Base-by-base conservation (phyloP, 441 rosid genomes). In the Mallotus japonicus region DNA sequence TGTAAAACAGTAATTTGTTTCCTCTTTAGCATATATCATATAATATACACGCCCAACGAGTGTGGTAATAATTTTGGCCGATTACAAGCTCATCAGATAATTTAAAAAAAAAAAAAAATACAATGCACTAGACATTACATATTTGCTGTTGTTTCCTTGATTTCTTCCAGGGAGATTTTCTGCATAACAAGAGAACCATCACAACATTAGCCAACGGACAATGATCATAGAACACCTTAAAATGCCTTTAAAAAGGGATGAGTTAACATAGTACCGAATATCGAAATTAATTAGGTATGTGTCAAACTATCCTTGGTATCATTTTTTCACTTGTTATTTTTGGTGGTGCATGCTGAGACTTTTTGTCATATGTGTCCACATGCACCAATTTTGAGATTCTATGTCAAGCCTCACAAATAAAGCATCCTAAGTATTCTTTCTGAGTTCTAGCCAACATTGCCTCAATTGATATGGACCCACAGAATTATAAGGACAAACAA, bases 131-230 rank as follows among this genome's bases (percentile, higher is more conserved):
- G 20, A 49, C 57, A 54, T 85, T 74, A 91, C 82, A 89, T 74
- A 73, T 87, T 86, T 64, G 77, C 79, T 71, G 92, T 89, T 34
- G 92, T 65, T 80, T 83, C 87, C 83, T 73, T 87, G 76, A 91
- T 88, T 77, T 91, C 97, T 37, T 89, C 97, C 73, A 78, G 56
- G 8, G 92, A 49, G 57, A 91, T 86, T 51, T 79, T 59, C 92
- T 91, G 90, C 88, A 80, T n/a, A 12, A 57, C 62, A 80, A 59
- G 46, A 70, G 70, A 67, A 80, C 11, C 62, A 15, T 17, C 11
- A 2, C 34, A 3, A 13, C 63, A 24, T 71, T 19, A 16, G 44
- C 40, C 40, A 8, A 14, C 8, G 3, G n/a, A 17, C 4, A 62
- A 12, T 24, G 28, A 24, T 24, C 28, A 24, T 24, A 24, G 2